Conservation (phyloP, 176 grass and related monocot genomes). For the Calamus simplicifolius region DNA sequence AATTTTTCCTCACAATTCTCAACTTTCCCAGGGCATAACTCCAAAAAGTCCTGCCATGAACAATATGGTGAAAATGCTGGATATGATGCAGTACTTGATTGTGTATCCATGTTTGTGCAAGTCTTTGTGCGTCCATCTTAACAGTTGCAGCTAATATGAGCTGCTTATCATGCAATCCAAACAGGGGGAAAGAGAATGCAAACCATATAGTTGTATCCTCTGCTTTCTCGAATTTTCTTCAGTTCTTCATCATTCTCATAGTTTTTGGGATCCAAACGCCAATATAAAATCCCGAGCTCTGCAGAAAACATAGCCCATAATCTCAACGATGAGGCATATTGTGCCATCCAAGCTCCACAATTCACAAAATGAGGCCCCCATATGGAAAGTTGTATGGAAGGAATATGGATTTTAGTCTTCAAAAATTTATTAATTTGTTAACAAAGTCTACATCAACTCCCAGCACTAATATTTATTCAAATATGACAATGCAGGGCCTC, state of each 20-base stretch:
- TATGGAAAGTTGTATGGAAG: background rate
- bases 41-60: slow-evolving; percentile 58
- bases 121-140: too few relatives aligned
- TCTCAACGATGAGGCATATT: background rate
- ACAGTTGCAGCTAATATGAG: too few relatives aligned
- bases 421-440: too few relatives aligned
- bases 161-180: too few relatives aligned
- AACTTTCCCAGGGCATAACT: slow-evolving; percentile 71
- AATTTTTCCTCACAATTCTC: slow-evolving; percentile 95
- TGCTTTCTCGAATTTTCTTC: slow-evolving; percentile 59
- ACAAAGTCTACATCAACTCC: too few relatives aligned
- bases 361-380: background rate
- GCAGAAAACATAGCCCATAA: slow-evolving; percentile 16
- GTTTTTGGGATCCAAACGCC: slow-evolving; percentile 79
- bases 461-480: too few relatives aligned
- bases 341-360: background rate
- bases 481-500: too few relatives aligned
- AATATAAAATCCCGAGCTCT: slow-evolving; percentile 84
- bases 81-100: background rate
- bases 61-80: background rate
- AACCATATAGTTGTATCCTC: slow-evolving; percentile 88
- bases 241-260: slow-evolving; percentile 63
- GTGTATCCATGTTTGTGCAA: too few relatives aligned
- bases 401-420: too few relatives aligned
- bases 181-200: background rate